These are phyloP conservation scores for Tetradesmus lagerheimii DNA, from an alignment of 139 green algal species.

Conservation along the genomic window DNA sequence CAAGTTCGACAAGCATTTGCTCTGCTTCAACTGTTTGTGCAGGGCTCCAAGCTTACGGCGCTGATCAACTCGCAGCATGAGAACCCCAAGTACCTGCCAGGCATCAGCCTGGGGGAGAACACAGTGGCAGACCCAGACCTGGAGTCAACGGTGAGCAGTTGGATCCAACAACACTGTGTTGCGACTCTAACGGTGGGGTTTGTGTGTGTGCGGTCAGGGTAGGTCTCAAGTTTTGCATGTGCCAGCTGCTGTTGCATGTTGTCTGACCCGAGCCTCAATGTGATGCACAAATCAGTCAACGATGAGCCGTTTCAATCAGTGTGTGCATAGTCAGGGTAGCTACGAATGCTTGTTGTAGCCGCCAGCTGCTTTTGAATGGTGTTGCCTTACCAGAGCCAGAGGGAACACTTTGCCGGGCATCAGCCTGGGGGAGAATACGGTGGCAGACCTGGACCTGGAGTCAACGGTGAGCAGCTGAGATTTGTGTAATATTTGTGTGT, in stretches of 20 bases:
- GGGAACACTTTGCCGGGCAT: slow-evolving; percentile 74
- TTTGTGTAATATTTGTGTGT: no score
- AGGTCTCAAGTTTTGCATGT: no score
- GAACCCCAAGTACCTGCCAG: slow-evolving; percentile 79
- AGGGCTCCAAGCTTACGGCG: slow-evolving; percentile 70
- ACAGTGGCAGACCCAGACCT: slow-evolving; percentile 63
- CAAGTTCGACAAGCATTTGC: no score
- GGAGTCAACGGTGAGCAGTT: slow-evolving; percentile 51
- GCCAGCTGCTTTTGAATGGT: no score
- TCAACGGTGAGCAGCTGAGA: slow-evolving; percentile 53
- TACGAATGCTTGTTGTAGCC: no score
- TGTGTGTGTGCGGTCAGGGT: not conserved
- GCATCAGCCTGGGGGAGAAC: slow-evolving; percentile 65
- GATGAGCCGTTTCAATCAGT: no score
- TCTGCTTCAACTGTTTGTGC: not conserved
- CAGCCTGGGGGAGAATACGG: slow-evolving; percentile 63
- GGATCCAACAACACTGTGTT: no score
- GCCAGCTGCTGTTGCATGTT: no score
- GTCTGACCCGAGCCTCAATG: no score
- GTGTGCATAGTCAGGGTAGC: no score
- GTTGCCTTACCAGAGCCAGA: no score
- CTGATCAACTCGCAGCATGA: slow-evolving; percentile 79
- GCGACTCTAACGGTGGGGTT: not conserved
- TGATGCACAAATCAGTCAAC: no score
- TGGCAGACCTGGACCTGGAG: slow-evolving; percentile 60